These are phyloP conservation scores for Aspergillus bertholletiae DNA, from an alignment of 495 filamentous ascomycete species.

Conservation along the genomic window DNA sequence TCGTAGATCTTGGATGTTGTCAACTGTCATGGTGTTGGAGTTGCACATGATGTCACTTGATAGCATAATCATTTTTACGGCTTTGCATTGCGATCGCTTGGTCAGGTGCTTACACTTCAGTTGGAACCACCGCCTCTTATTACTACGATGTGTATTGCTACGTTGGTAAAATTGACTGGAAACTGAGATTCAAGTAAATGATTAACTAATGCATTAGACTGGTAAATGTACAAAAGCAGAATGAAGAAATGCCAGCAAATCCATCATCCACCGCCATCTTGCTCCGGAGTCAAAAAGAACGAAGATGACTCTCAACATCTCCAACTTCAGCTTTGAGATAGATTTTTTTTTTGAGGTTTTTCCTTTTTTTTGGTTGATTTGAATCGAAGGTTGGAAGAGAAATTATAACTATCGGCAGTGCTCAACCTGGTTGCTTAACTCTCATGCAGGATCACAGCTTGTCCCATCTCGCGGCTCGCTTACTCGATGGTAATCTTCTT, in stretches of 20 bases:
- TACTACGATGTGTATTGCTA: too few relatives aligned
- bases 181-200: background rate
- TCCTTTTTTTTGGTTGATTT: background rate
- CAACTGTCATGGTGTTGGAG: too few relatives aligned
- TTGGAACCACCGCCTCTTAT: too few relatives aligned
- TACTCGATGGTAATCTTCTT: slow-evolving; percentile 64
- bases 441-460: slow-evolving; percentile 1
- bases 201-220: background rate
- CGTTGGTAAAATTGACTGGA: too few relatives aligned
- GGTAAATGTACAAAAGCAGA: background rate
- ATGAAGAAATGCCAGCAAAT: background rate
- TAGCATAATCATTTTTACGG: too few relatives aligned
- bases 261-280: background rate
- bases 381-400: background rate
- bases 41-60: too few relatives aligned
- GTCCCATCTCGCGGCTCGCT: slow-evolving; percentile 1
- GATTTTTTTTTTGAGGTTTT: background rate
- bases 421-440: background rate
- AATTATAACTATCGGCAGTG: background rate
- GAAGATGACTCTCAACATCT: background rate
- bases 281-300: background rate
- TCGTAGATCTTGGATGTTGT: too few relatives aligned
- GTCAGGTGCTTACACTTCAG: too few relatives aligned
- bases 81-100: too few relatives aligned
- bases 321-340: background rate